phyloP scores from a whole-genome alignment of 1,284 basidiomycete genomes.

The Pascua guehoae region DNA sequence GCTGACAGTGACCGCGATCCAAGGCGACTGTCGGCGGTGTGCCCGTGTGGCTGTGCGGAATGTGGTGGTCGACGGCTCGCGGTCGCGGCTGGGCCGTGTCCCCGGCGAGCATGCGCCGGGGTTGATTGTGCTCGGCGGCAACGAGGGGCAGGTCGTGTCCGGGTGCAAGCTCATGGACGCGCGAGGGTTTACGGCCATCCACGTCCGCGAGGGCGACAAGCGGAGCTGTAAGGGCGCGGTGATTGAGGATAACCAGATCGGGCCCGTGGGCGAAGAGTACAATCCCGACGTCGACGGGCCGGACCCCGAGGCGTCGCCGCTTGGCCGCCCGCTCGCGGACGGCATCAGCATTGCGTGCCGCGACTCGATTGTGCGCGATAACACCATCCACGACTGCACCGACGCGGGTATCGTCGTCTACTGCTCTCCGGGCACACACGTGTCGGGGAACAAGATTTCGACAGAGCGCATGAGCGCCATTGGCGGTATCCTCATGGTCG shows the following conservation, averaged over 20 bases:
- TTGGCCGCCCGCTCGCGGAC: conserved; percentile 48
- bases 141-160: conserved; percentile 44
- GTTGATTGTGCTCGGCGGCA: conserved; percentile 47
- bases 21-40: conserved; percentile 51
- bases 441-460: conserved; percentile 47
- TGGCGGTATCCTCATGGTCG: conserved; percentile 52
- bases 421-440: conserved; percentile 49
- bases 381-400: conserved; percentile 47
- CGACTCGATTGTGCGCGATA: conserved; percentile 42
- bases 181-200: conserved; percentile 48
- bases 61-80: conserved; percentile 47
- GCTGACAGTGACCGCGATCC: conserved; percentile 38
- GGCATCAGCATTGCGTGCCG: conserved; percentile 48
- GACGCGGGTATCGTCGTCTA: conserved; percentile 50
- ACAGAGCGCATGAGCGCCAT: conserved; percentile 39
- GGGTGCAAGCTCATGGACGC: conserved; percentile 41
- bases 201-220: conserved; percentile 49
- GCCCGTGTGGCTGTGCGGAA: conserved; percentile 41
- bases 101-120: conserved; percentile 27
- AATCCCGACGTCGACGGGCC: conserved; percentile 43
- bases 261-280: conserved; percentile 50
- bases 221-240: conserved; percentile 42
- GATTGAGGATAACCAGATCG: conserved; percentile 47
- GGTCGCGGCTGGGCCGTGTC: conserved; percentile 38
- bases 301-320: conserved; percentile 46